Base-by-base conservation (phyloP, 805 yeast species). In the Spathaspora arborariae region DNA sequence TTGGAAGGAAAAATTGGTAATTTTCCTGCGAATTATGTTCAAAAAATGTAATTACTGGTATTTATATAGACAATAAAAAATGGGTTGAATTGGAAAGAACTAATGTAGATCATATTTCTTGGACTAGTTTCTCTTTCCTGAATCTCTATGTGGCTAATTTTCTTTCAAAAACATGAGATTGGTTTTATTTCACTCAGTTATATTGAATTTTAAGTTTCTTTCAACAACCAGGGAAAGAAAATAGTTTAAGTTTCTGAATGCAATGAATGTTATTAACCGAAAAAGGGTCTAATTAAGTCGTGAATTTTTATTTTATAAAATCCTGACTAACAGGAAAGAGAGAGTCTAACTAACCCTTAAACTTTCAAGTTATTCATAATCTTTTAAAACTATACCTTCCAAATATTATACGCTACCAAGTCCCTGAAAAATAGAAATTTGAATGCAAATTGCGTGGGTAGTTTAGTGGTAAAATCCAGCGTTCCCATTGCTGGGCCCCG, bases 1-100 rank as follows among this genome's bases (percentile, higher is more conserved):
- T 41, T 58, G 9, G 45, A 54, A 13, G 69, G 63, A 0, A 44
- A 44, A 30, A 43, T 44, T 19, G 70, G 70, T 1, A 24, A 45
- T 10, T 57, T 62, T 45, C 74, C 74, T 1, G 45, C 56, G 1
- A 64, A 62, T 50, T 67, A 68, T 47, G 72, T 68, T 20, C 19
- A n/a, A 20, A n/a, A 18, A 15, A 13, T 24, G 13, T 34, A n/a
- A 35, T 18, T 42, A 30, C 9, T 15, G 18, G 2, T 30, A 6
- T 30, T 30, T 30, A 30, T 7, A 30, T 30, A 30, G 35, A 30
- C 3, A 3, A 4, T n/a, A 30, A 24, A n/a, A 9, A 24, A 24
- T 24, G 11, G 27, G 27, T 24, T 9, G 11, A 24, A 24, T 13
- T 24, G 8, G 8, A 24, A 24, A 24, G 3, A 5, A 5, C 3